Base-by-base conservation (phyloP, 179 eudicot genomes). In the Actinidia polygama region DNA sequence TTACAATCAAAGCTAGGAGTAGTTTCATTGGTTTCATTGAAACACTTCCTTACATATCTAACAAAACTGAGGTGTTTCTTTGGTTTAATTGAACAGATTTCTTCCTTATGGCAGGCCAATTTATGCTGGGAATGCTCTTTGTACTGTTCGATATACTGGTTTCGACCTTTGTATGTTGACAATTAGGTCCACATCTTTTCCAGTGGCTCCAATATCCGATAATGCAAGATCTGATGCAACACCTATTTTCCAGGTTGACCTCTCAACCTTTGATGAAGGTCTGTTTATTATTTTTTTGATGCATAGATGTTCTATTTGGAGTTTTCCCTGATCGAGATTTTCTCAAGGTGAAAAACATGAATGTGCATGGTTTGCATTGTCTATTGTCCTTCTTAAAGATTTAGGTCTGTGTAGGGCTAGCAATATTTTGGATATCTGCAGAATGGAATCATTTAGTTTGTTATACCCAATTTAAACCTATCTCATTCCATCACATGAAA, bases 91-190 rank as follows among this genome's bases (percentile, higher is more conserved):
- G 23, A 36, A 54, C 30, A 46, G 51, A 69, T 76, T 23, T 84
- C 66, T 78, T 80, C 54, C 57, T 49, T 83, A 26, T 90, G 79
- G 40, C 93, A 96, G 99, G 93, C 99, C 99, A 81, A 90, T 96
- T 55, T 96, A 94, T 91, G 99, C 99, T 73, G 99, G 99, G 68
- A 96, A 96, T 90, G 99, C 99, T 87, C 96, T 96, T 67, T 91
- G 92, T 84, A 88, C 96, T 40, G 93, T 96, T 68, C 89, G 89
- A 64, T 96, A 93, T 85, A 89, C 89, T 80, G 97, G 98, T 69
- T 87, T 89, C 12, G 79, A 83, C 78, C 98, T 98, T n/a, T 96
- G 99, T 87, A 87, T 94, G 92, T 73, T 96, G 91, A 92, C 94
- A 78, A 89, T 96, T 80, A 92, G 99, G 82, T 82, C 99, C 53